Evolutionary conservation across 108 stramenopile species (phyloP).

Genomic region (Cylindrotheca closterium): DNA sequence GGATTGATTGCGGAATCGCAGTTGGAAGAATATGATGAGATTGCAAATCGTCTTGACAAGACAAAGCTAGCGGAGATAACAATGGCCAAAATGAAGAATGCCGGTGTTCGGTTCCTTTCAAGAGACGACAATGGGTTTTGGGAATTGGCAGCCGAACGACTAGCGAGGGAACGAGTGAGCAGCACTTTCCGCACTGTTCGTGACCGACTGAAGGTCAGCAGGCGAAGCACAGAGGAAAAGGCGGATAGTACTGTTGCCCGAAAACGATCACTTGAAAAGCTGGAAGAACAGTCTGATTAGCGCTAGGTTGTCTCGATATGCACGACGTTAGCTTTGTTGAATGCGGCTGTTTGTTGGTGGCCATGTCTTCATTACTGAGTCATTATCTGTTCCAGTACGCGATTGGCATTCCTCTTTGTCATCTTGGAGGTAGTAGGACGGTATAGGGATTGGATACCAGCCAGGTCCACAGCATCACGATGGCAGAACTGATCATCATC

Average conservation of each 20-base stretch:
- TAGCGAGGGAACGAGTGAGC: background rate
- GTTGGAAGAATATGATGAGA: background rate
- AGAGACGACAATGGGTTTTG: background rate
- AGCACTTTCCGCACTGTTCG: background rate
- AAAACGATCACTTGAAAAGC: background rate
- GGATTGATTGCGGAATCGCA: background rate
- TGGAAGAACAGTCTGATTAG: background rate
- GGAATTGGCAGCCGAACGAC: background rate
- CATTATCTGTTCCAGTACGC: background rate
- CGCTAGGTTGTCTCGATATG: background rate
- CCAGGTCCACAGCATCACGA: background rate
- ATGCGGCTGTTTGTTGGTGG: background rate
- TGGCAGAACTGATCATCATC: too few species aligned
- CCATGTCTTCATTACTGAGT: background rate
- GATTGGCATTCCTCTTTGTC: background rate
- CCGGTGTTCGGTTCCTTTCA: background rate
- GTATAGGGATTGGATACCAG: background rate
- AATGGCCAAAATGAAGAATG: background rate
- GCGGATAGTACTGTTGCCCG: background rate
- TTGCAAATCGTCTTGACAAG: background rate
- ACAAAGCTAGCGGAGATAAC: background rate
- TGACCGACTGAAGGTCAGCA: background rate
- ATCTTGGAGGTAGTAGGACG: background rate
- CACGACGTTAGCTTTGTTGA: background rate
- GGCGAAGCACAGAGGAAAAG: too few species aligned